Base-by-base conservation (phyloP, 179 eudicot genomes). In the Patellifolia procumbens region DNA sequence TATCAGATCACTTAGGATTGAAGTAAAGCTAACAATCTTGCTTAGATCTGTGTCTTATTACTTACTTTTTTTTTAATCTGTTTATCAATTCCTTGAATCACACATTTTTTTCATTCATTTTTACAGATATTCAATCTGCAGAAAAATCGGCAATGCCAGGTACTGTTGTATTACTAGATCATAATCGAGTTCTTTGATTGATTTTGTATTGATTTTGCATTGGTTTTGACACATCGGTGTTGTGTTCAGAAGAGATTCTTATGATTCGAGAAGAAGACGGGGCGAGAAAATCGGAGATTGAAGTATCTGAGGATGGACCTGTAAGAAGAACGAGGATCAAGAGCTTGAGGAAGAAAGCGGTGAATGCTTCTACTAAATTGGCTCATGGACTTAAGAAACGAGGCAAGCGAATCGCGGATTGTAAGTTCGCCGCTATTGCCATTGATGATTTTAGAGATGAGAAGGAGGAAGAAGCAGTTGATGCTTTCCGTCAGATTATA, bases 261-360 rank as follows among this genome's bases (percentile, higher is more conserved):
- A 60, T 49, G 72, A 61, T 70, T 17, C 89, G 83, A 73, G 98
- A 87, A 67, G 94, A 89, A 51, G 92, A 82, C 20, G 87, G 88
- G 29, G 73, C 76, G 19, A 88, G 83, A 67, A 87, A 87, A 79
- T 90, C 89, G 63, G 97, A 89, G 81, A 43, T 85, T 12, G 97
- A 87, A 80, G 81, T 82, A 7, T 89, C 89, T 20, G 99, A 90
- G 84, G 97, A 90, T 60, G 99, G 90, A 78, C 91, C 85, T 4
- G 62, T 86, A 60, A 87, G 89, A 77, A 85, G 89, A 74, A 85
- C 85, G 19, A 85, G 90, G 83, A 88, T 86, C 77, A 90, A 92
- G 84, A 90, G 92, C 64, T 82, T 95, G 86, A 90, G 83, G 81
- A 95, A 90, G 83, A 95, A 88, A 82, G 97, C 94, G 9, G 85